A percentile compares a stretch with the other conserved stretches of the same genome.
phyloP scores from a whole-genome alignment of 2,329 filamentous ascomycete genomes.

The Trichophaea hybrida region DNA sequence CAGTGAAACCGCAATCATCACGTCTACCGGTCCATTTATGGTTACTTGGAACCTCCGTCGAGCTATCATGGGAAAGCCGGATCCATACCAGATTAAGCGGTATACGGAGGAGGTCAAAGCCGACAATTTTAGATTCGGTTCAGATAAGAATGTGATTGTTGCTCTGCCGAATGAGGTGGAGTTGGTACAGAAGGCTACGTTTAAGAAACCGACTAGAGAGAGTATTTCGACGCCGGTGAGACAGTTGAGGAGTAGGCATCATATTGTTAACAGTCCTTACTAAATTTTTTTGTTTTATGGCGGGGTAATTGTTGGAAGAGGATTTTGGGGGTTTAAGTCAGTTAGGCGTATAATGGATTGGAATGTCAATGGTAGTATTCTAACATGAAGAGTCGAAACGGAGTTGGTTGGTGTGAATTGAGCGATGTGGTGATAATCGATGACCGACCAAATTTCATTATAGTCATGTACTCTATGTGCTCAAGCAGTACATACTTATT shows the following conservation, averaged over 20 bases:
- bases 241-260: constrained; percentile 19
- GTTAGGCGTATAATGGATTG: too few relatives aligned
- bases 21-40: constrained; percentile 90
- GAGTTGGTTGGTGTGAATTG: too few relatives aligned
- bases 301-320: too few relatives aligned
- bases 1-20: constrained; percentile 87
- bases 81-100: constrained; percentile 91
- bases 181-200: constrained; percentile 71
- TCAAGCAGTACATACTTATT: too few relatives aligned
- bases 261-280: constrained; percentile 26
- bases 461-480: too few relatives aligned
- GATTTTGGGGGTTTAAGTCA: too few relatives aligned
- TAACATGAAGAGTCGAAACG: too few relatives aligned
- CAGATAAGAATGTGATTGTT: constrained; percentile 95
- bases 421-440: too few relatives aligned
- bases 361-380: too few relatives aligned
- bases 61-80: constrained; percentile 59
- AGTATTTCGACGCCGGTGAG: constrained; percentile 57
- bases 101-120: constrained; percentile 93
- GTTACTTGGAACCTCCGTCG: constrained; percentile 94
- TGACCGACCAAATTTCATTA: too few relatives aligned
- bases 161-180: constrained; percentile 94
- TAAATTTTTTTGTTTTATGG: constrained; percentile 2
- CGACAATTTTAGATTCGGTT: constrained; percentile 95
- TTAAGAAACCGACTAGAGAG: constrained; percentile 81